Conservation (phyloP, 768 basidiomycete genomes). For the Lactarius deliciosus region DNA sequence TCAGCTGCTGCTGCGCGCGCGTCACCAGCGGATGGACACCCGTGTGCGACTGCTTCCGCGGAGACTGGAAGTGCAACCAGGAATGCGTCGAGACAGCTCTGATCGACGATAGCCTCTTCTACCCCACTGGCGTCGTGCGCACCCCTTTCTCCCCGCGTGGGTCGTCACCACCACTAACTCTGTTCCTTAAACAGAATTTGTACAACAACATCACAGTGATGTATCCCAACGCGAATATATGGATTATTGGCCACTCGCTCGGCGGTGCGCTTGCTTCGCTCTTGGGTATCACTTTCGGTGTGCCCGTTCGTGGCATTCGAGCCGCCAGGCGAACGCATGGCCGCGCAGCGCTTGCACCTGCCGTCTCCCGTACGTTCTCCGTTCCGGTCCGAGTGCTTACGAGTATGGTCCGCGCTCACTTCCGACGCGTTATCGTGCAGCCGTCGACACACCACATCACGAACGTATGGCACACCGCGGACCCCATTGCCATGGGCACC, state of each 20-base stretch:
- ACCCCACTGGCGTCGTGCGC: constrained; percentile 78
- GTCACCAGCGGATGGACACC: constrained; percentile 94
- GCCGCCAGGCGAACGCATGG: constrained; percentile 61
- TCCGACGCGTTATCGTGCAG: constrained; percentile 36
- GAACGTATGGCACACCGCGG: constrained; percentile 90
- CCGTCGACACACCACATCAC: constrained; percentile 74
- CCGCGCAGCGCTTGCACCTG: constrained; percentile 79
- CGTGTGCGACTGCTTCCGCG: constrained; percentile 84
- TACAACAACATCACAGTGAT: constrained; percentile 90
- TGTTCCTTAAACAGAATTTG: constrained; percentile 56
- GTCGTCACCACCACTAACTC: not conserved
- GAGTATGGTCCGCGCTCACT: not conserved
- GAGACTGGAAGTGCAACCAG: constrained; percentile 74
- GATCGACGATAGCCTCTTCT: constrained; percentile 82
- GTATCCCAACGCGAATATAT: constrained; percentile 88
- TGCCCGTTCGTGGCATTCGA: constrained; percentile 90
- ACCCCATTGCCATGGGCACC: constrained; percentile 86
- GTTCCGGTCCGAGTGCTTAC: not conserved
- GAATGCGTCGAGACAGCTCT: constrained; percentile 79
- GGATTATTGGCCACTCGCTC: constrained; percentile 83
- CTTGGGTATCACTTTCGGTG: constrained; percentile 88
- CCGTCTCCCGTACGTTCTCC: constrained; percentile 67
- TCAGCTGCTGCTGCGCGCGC: constrained; percentile 93
- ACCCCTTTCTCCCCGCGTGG: not conserved
- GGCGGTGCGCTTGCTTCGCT: constrained; percentile 86